Evolutionary conservation across 2,329 filamentous ascomycete genomes (phyloP), one percentile per base, ranked within the genome.

Genomic region (Xylaria hypoxylon): DNA sequence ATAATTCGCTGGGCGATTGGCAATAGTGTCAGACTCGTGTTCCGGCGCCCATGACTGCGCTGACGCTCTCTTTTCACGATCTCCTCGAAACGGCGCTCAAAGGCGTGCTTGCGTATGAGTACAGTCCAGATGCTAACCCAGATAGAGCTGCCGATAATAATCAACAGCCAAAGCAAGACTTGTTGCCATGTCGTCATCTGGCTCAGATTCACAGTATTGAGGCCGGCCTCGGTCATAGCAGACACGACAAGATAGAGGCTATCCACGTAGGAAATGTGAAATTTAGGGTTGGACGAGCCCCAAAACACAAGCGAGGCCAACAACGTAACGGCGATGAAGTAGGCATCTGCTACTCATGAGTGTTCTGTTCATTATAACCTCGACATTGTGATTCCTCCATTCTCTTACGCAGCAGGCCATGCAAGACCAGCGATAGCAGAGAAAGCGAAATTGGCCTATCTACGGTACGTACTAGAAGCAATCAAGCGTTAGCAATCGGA

Each of bases 171-270:
- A 5, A 92, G 81, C 13, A 91, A 77, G 22, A 85, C 77, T 72
- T 92, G 90, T 74, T 92, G 90, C 73, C 88, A 89, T 2, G 86
- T 88, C 42, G 88, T 91, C 74, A 92, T 78, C 53, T 83, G 80
- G 59, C 85, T 88, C 13, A 92, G 76, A 72, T 90, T 87, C 70
- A 89, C 86, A 8, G 89, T 91, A 71, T 89, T 77, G 28, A 75
- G 79, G 1, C 90, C 90, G 8, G 89, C 85, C 67, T 88, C 82
- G 1, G 89, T 91, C 84, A 92, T 90, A 48, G 89, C 89, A 67
- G 86, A 89, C 47, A 88, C 82, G 58, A 86, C 85, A 31, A 92
- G 77, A 73, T 91, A 92, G 6, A 92, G 78, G 17, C 87, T 83
- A 76, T 92, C 89, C 22, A 83, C 83, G 77, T 90, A 92, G 47